Evolutionary conservation across 257 asterid genomes (phyloP), one percentile per base, ranked within the genome.

Genomic region (Anisodus tanguticus): DNA sequence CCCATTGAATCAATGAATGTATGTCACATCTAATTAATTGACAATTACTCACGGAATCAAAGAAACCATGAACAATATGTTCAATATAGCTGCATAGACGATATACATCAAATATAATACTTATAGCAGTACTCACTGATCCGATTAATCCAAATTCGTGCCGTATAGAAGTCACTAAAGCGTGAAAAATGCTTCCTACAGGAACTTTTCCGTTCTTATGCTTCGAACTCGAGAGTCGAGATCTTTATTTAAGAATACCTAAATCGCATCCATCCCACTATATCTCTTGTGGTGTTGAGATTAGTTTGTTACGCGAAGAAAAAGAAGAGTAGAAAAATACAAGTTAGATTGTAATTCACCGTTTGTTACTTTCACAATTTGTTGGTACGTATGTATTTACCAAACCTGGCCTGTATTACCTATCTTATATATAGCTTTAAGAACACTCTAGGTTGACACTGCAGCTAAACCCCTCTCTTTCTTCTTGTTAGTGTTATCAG

Each of bases 371-470:
- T 88, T 91, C 93, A 92, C 67, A 31, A 86, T 88, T 88, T 86
- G 96, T 89, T 93, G 95, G 91, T 90, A 88, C 57, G 62, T 22
- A 90, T 54, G 76, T 83, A 35, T 9, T 10, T 53, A 47, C 68
- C 49, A 70, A 72, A 85, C 31, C 77, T 39, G 35, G 16, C 22
- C 80, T n/a, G 64, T 45, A 45, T 45, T 59, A 85, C 37, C 84
- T 41, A 1, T 39, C 16, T 8, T 76, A 5, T 57, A 37, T 6
- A 35, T 91, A 89, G 86, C 97, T 92, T 94, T 90, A 89, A 69
- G 85, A 78, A 81, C 88, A 94, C 98, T 93, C 94, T 74, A 93
- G 89, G 84, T 87, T 85, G 93, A 94, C 93, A 88, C 84, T 67
- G 64, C 85, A 88, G 85, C 92, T 89, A 79, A 84, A 79, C 41